Base-by-base conservation (phyloP, 768 basidiomycete species). In the Mycena epipterygia region DNA sequence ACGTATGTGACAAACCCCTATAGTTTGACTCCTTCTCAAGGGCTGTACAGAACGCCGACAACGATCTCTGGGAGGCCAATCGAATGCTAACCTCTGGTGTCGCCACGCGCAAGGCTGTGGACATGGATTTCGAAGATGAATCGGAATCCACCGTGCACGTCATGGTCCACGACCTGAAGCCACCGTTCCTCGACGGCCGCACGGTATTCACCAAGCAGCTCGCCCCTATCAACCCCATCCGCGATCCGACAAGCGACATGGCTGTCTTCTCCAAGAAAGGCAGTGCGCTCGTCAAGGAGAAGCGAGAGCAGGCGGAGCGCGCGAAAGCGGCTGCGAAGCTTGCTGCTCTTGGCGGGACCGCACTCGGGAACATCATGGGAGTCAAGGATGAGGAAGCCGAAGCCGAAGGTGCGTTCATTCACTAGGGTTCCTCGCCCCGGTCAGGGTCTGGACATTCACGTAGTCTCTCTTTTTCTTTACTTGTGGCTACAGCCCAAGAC, bases 21-120 rank as follows among this genome's bases (percentile, higher is more conserved):
- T 62, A 19, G 33, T 19, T 48, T 41, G 12, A 30, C 23, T n/a
- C 14, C 16, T 23, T 27, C 44, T 65, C 48, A 70, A 79, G 75
- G 75, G 37, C 12, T 72, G 48, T 8, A 5, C 77, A 97, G 95
- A 98, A 99, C 76, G 95, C 95, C 27, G 98, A 99, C 80, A 99
- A 98, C 76, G 98, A 99, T 76, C 84, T 97, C 14, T 99, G 98
- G 98, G 98, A 99, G 84, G 94, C 94, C 11, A 99, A 99, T 78
- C 94, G 97, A 77, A 97, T 99, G 93, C 85, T 95, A 13, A 95
- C 95, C 0, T 99, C 98, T 3, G 98, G 98, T 76, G 93, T 98
- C 23, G 94, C 95, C 1, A 95, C 94, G 12, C 92, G 94, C 37
- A 93, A 90, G 73, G 85, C 89, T 5, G 88, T 99, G 55, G 96